Percentiles rank a stretch among this genome's conserved stretches.
These are phyloP conservation scores for Stagonosporopsis rhizophila DNA, from an alignment of 2,329 filamentous ascomycete genomes.

Conservation along the genomic window DNA sequence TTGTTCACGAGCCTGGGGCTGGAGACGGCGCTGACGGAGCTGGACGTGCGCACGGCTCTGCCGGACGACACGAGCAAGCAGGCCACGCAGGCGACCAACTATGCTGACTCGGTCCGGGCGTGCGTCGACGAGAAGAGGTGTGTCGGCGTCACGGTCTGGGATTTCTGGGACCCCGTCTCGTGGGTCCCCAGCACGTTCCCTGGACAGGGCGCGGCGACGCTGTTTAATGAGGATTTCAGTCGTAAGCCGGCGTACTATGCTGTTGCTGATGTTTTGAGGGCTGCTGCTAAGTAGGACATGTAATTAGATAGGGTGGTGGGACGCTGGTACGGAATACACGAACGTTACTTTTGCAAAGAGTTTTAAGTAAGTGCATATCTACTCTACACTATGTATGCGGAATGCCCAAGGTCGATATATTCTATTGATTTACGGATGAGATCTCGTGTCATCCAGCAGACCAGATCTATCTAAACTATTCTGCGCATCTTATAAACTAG, in stretches of 20 bases:
- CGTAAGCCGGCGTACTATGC: slow-evolving; percentile 49
- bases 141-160: slow-evolving; percentile 53
- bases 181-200: slow-evolving; percentile 50
- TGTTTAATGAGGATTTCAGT: slow-evolving; percentile 37
- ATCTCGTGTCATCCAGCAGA: too few species aligned
- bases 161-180: slow-evolving; percentile 50
- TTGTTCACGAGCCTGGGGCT: slow-evolving; percentile 61
- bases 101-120: slow-evolving; percentile 48
- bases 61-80: slow-evolving; percentile 54
- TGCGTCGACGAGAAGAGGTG: slow-evolving; percentile 48
- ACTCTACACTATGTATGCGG: too few species aligned
- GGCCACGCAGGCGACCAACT: slow-evolving; percentile 58
- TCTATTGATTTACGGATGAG: too few species aligned
- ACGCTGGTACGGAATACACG: too few species aligned
- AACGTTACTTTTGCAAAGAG: too few species aligned
- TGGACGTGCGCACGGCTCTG: slow-evolving; percentile 62
- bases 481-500: too few species aligned
- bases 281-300: slow-evolving; percentile 3
- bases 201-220: slow-evolving; percentile 46
- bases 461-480: too few species aligned
- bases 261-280: slow-evolving; percentile 36
- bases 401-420: too few species aligned
- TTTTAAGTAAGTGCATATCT: too few species aligned
- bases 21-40: slow-evolving; percentile 68
- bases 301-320: not conserved